Base-by-base conservation (phyloP, 768 basidiomycete species). In the Boletus subparvulus region DNA sequence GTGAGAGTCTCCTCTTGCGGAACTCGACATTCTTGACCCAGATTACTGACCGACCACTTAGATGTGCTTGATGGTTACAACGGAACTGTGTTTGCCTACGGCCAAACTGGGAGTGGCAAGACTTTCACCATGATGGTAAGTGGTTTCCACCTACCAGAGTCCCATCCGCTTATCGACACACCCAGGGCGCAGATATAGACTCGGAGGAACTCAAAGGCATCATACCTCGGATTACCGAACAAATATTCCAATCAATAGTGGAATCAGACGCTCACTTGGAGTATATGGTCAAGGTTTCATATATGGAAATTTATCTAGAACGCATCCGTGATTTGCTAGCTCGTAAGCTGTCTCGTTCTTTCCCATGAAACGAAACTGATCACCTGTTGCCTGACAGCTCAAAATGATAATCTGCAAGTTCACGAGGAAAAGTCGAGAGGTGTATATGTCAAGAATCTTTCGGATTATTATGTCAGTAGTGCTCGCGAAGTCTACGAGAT, bases 281-380 rank as follows among this genome's bases (percentile, higher is more conserved):
- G 74, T 99, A 99, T 73, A 86, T 98, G 61, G 97, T 99, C 72
- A 99, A 99, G 76, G 97, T 98, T 50, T 97, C 94, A 36, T 99
- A 98, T 74, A 98, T 99, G 96, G 97, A 99, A 77, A 98, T 99
- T 57, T 99, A 99, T 74, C 81, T 98, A 58, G 97, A 99, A 74
- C 85, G 88, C 60, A 93, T 99, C 62, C 83, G 95, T 50, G 97
- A 99, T 80, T 76, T 99, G 53, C 81, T 99, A 52, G 89, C 94
- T 58, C 97, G 96, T 98, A 73, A 69, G 96, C 36, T 24, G n/a
- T 33, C 21, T 42, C 36, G 19, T 33, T 46, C 21, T 55, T 49
- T 41, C 26, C 32, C 30, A 14, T 40, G 19, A 47, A 39, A 32
- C 19, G 14, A 37, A 28, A 44, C 50, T 64, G 30, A 71, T 47